Percentiles rank a stretch among this genome's conserved stretches.
Evolutionary conservation across 2,329 filamentous ascomycete genomes (phyloP).

Genomic region (Alternaria dauci): DNA sequence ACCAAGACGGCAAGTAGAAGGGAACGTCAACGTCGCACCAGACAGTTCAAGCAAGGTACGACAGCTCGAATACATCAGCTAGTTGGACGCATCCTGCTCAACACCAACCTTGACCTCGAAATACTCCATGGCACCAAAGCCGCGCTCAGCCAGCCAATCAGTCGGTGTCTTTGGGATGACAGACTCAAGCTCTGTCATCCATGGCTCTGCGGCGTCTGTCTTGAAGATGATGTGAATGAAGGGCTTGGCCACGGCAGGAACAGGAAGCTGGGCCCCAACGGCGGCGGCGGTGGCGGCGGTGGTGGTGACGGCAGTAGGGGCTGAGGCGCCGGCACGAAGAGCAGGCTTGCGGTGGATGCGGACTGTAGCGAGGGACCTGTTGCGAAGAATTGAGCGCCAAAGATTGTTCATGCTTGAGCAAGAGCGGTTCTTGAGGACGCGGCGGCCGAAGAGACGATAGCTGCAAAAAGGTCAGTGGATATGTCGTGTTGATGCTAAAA

Average conservation of each 20-base stretch:
- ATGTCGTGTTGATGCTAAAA: slow-evolving; percentile 1
- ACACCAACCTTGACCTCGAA: slow-evolving; percentile 41
- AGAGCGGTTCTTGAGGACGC: slow-evolving; percentile 28
- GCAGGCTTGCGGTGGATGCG: slow-evolving; percentile 29
- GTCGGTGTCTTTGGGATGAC: slow-evolving; percentile 11
- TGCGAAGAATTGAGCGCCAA: slow-evolving; percentile 37
- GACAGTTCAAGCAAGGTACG: not conserved
- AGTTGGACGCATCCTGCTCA: not conserved
- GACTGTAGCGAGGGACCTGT: slow-evolving; percentile 29
- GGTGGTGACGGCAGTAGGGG: not conserved
- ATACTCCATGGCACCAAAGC: slow-evolving; percentile 39
- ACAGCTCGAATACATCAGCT: not conserved
- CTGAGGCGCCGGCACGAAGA: not conserved
- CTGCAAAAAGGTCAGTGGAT: slow-evolving; percentile 16
- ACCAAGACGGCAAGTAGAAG: not conserved
- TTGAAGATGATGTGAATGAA: slow-evolving; percentile 42
- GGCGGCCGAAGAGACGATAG: slow-evolving; percentile 43
- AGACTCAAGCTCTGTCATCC: slow-evolving; percentile 31
- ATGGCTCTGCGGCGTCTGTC: slow-evolving; percentile 25
- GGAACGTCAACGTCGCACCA: not conserved
- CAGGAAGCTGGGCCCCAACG: not conserved
- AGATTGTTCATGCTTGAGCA: slow-evolving; percentile 33
- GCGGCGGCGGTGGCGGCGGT: not conserved
- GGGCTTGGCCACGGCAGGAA: slow-evolving; percentile 9
- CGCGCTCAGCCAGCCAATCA: slow-evolving; percentile 30